Conservation (phyloP, 805 yeast genomes). For the Schwanniomyces vanrijiae region DNA sequence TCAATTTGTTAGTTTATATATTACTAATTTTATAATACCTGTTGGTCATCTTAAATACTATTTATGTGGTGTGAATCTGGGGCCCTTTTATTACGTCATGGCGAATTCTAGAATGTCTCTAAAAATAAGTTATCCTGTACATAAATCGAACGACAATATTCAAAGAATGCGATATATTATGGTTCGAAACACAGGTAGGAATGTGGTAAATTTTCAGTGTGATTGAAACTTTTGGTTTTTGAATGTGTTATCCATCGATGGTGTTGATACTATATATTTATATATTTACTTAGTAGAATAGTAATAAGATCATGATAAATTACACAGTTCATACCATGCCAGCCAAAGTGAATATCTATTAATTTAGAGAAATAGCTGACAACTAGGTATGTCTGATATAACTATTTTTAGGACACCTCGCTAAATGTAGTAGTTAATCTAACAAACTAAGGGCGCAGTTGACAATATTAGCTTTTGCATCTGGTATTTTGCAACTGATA, state of each 20-base stretch:
- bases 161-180: neutral
- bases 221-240: too few species aligned
- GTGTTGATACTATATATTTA: too few species aligned
- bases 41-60: neutral
- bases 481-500: neutral
- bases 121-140: neutral
- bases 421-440: neutral
- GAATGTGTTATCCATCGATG: too few species aligned
- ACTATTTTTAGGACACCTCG: neutral
- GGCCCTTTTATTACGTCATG: constrained; percentile 5
- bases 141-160: neutral
- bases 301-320: too few species aligned
- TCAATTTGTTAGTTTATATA: neutral
- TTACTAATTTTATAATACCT: neutral
- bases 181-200: neutral
- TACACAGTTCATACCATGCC: too few species aligned
- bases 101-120: constrained; percentile 1
- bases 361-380: too few species aligned
- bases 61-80: neutral
- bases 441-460: neutral
- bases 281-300: too few species aligned
- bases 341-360: too few species aligned
- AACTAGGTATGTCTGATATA: neutral
- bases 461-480: neutral
- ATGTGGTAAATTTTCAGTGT: neutral